Percentiles rank a stretch among this genome's conserved stretches.
Conservation (phyloP, 1,139 yeast genomes). For the Zygosaccharomyces sapae region DNA sequence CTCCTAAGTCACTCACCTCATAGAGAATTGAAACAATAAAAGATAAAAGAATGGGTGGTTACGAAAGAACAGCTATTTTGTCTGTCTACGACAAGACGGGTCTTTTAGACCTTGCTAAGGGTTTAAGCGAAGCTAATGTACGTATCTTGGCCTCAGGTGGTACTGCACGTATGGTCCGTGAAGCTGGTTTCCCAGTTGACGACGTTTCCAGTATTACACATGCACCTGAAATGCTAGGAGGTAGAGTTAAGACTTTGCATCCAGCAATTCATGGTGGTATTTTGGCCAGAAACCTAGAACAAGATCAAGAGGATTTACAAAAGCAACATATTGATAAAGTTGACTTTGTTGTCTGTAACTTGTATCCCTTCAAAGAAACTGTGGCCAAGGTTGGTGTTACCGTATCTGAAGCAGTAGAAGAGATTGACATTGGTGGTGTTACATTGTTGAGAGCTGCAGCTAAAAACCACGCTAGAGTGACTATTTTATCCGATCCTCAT, state of each 20-base stretch:
- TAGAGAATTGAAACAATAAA: no score
- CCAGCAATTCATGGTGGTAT: constrained; percentile 99
- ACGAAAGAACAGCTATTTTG: constrained; percentile 82
- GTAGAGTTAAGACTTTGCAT: constrained; percentile 95
- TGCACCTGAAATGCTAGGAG: constrained; percentile 98
- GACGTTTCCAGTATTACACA: constrained; percentile 93
- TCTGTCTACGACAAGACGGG: constrained; percentile 98
- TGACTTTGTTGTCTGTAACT: constrained; percentile 93
- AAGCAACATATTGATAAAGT: constrained; percentile 91
- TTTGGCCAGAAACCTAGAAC: constrained; percentile 84
- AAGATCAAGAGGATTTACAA: constrained; percentile 82
- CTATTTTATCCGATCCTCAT: constrained; percentile 87
- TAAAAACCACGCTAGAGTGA: constrained; percentile 93
- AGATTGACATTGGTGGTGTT: constrained; percentile 97
- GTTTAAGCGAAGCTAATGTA: constrained; percentile 80
- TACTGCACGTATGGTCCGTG: constrained; percentile 89
- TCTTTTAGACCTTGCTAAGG: constrained; percentile 89
- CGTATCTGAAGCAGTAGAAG: constrained; percentile 95
- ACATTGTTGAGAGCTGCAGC: constrained; percentile 97
- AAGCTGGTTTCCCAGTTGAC: constrained; percentile 96
- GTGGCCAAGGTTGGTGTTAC: constrained; percentile 94
- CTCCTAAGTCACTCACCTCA: neutral
- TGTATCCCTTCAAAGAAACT: constrained; percentile 97
- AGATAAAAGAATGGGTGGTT: constrained; percentile 30
- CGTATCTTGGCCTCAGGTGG: constrained; percentile 96